Conservation (phyloP, 352 stramenopile species). For the Pythium vanterpoolii region DNA sequence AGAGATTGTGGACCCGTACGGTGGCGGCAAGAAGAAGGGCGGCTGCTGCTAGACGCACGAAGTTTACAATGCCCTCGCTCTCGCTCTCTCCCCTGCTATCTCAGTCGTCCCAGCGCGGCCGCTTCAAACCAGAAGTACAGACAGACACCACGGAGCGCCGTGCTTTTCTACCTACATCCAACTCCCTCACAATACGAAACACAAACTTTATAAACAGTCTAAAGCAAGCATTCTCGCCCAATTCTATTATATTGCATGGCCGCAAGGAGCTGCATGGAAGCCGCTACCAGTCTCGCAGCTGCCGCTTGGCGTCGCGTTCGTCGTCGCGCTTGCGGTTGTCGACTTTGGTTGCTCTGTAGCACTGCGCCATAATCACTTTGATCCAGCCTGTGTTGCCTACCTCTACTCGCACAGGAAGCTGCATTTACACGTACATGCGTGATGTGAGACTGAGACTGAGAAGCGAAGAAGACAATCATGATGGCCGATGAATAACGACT, state of each 20-base stretch:
- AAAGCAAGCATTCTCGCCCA: not conserved
- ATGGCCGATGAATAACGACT: not conserved
- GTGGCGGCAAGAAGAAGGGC: constrained; percentile 79
- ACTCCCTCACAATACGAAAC: not conserved
- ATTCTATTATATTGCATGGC: not conserved
- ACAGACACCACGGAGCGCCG: not conserved
- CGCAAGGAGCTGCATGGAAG: not conserved
- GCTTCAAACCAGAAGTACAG: not conserved
- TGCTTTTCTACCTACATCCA: constrained; percentile 2
- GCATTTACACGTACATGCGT: not conserved
- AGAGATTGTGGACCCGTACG: constrained; percentile 85
- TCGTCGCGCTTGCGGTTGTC: constrained; percentile 77
- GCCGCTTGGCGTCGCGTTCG: constrained; percentile 67
- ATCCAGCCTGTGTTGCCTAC: constrained; percentile 80
- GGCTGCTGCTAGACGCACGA: constrained; percentile 79
- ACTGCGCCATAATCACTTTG: constrained; percentile 77
- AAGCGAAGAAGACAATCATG: not conserved
- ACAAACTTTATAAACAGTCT: not conserved
- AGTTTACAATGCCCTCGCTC: no score
- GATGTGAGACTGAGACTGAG: not conserved
- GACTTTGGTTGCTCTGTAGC: constrained; percentile 57
- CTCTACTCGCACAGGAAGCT: constrained; percentile 76
- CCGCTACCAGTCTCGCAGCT: constrained; percentile 69
- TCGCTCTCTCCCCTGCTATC: constrained; percentile 1
- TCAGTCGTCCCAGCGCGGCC: not conserved